Percentiles rank a stretch among this genome's conserved stretches.
Conservation (phyloP, 768 basidiomycete genomes). For the Thelephora ganbajun region DNA sequence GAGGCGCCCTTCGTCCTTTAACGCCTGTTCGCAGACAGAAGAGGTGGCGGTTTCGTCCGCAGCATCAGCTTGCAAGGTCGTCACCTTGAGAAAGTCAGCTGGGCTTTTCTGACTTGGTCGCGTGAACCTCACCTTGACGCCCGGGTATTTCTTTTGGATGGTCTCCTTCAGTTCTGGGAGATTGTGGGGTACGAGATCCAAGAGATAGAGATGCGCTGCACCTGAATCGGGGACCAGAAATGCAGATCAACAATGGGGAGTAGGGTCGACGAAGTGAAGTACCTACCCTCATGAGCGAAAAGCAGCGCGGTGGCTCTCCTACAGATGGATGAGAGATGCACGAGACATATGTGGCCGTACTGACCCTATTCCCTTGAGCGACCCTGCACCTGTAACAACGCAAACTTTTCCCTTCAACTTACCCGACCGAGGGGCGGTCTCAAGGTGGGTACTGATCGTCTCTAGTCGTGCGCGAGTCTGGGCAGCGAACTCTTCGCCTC, state of each 20-base stretch:
- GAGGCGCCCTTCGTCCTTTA: conserved; percentile 71
- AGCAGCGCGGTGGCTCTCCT: conserved; percentile 62
- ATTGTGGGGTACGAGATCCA: conserved; percentile 56
- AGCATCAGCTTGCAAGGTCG: conserved; percentile 67
- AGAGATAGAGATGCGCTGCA: conserved; percentile 61
- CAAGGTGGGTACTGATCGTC: conserved; percentile 56
- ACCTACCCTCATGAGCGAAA: conserved; percentile 68
- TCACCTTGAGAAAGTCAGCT: conserved; percentile 37
- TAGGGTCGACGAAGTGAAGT: neutral
- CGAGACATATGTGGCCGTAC: conserved; percentile 7
- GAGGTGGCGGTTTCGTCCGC: conserved; percentile 62
- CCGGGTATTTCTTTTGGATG: conserved; percentile 53
- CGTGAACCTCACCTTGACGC: conserved; percentile 51
- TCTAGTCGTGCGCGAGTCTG: conserved; percentile 52
- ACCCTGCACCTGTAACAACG: conserved; percentile 80
- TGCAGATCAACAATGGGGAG: neutral
- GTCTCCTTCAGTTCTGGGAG: conserved; percentile 58
- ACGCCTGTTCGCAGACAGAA: conserved; percentile 52
- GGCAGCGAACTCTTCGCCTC: conserved; percentile 35
- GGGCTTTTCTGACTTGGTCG: neutral
- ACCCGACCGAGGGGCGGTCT: conserved; percentile 32
- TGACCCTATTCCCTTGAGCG: conserved; percentile 81
- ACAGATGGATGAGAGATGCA: neutral
- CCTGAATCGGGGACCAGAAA: conserved; percentile 52
- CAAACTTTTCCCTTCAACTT: conserved; percentile 69